A percentile compares a stretch with the other conserved stretches of the same genome.
phyloP scores from a whole-genome alignment of 352 stramenopile species.

The Globisporangium nunn region DNA sequence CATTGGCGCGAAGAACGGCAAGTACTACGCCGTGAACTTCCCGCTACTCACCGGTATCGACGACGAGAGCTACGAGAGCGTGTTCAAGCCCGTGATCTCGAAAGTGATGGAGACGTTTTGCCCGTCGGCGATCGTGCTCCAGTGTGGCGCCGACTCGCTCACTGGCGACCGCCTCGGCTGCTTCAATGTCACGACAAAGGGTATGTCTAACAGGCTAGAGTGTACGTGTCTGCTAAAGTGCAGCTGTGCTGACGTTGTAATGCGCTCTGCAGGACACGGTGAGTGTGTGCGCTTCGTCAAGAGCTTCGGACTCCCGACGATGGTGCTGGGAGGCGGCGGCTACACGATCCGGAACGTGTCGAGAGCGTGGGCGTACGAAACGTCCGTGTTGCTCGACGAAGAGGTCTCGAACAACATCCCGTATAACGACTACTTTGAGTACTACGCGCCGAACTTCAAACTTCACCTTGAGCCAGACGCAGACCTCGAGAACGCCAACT shows the following conservation, averaged over 20 bases:
- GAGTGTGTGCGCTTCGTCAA: slow-evolving; percentile 96
- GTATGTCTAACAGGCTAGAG: slow-evolving; percentile 19
- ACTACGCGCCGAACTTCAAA: slow-evolving; percentile 91
- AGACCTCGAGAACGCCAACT: slow-evolving; percentile 78
- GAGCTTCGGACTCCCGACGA: slow-evolving; percentile 94
- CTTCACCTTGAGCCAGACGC: slow-evolving; percentile 73
- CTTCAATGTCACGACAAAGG: slow-evolving; percentile 98
- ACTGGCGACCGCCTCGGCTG: slow-evolving; percentile 96
- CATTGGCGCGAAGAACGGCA: slow-evolving; percentile 85
- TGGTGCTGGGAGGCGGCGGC: slow-evolving; percentile 95
- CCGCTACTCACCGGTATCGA: slow-evolving; percentile 98
- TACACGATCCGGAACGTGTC: slow-evolving; percentile 99
- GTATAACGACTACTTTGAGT: slow-evolving; percentile 99
- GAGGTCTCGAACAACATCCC: slow-evolving; percentile 94
- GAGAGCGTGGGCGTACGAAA: slow-evolving; percentile 92
- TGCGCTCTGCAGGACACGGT: slow-evolving; percentile 74
- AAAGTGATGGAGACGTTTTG: slow-evolving; percentile 97
- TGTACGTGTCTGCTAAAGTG: background rate
- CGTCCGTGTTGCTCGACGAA: slow-evolving; percentile 90
- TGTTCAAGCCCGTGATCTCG: slow-evolving; percentile 90
- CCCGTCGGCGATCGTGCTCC: slow-evolving; percentile 95
- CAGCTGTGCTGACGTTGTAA: background rate
- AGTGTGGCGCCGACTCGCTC: slow-evolving; percentile 97
- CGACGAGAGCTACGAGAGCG: slow-evolving; percentile 91
- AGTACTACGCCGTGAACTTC: slow-evolving; percentile 99